Evolutionary conservation across 2,329 filamentous ascomycete genomes (phyloP).

Genomic region (Nothomitra cinnamomea): DNA sequence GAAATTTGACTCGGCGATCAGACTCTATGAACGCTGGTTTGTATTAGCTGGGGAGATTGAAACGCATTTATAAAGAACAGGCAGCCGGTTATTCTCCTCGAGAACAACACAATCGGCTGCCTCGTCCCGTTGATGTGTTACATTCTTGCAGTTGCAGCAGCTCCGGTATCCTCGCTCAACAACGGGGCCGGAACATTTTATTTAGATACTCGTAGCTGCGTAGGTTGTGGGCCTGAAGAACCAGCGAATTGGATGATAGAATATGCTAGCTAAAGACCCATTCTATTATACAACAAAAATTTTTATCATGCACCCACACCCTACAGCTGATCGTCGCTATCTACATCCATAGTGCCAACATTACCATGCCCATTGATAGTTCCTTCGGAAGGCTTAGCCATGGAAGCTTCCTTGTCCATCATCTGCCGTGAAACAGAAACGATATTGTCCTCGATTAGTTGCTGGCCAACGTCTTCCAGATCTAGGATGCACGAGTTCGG

Average conservation of each 20-base stretch:
- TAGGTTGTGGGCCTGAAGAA: too few relatives aligned
- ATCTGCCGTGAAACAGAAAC: conserved; percentile 96
- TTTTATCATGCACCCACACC: background rate
- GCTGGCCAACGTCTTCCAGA: conserved; percentile 87
- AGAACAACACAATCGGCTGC: background rate
- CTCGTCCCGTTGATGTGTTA: conserved; percentile 6
- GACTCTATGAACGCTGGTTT: conserved; percentile 37
- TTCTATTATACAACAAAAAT: conserved; percentile 1
- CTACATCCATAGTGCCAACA: conserved; percentile 3
- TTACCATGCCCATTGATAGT: background rate
- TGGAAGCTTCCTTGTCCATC: conserved; percentile 97
- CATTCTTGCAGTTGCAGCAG: background rate
- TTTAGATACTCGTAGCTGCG: background rate
- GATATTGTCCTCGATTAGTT: conserved; percentile 98
- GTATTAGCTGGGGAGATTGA: conserved; percentile 34
- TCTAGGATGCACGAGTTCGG: conserved; percentile 29
- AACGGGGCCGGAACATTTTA: too few relatives aligned
- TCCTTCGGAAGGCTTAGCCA: conserved; percentile 36
- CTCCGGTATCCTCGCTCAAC: too few relatives aligned
- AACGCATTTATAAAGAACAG: conserved; percentile 4
- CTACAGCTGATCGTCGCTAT: conserved; percentile 1
- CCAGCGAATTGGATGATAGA: background rate
- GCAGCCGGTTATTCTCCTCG: background rate
- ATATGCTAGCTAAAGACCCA: background rate
- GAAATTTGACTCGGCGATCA: conserved; percentile 42